Evolutionary conservation across 2,329 filamentous ascomycete genomes (phyloP), one percentile per base, ranked within the genome.

Genomic region (Pyrenophora tritici-repentis): DNA sequence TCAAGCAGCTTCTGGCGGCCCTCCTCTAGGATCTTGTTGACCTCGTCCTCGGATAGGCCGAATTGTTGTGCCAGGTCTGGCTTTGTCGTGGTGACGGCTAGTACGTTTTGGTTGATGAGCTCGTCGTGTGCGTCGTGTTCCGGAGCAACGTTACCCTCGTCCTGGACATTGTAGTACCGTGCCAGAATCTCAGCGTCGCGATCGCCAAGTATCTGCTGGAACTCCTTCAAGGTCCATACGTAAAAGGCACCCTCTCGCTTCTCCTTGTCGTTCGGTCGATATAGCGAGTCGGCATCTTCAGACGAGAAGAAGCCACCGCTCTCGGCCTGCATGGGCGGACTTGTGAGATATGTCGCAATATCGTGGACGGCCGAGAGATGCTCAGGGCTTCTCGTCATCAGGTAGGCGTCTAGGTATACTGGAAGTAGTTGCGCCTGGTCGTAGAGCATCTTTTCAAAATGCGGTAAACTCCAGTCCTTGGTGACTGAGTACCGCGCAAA

Each of bases 371-470:
- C 86, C 36, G 89, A 86, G 10, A 91, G 82, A 51, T 96, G 85
- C 62, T 96, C 89, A 4, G 83, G 81, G 9, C 87, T 81, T 42
- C 82, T 80, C 0, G 82, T 85, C 20, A 86, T 75, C 12, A 90
- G 80, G 80, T 92, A 97, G 0, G 90, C 92, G 65, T 97, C 91
- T 6, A 96, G 80, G 64, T 94, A 97, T 6, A 94, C 81, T 18
- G 87, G 83, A 2, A 99, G 77, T 1, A 97, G 81, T 61, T 97
- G 87, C 0, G 90, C 87, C 66, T 99, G 96, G 68, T 97, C 94
- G 47, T 91, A 91, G 8, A 97, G 83, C 83, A 97, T 91, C 78
- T 97, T 97, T 77, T 99, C 94, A 64, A 97, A 99, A 71, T 96
- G 92, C 9, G 94, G 94, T 39, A 97, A 78, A 56, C 88, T 90